Base-by-base conservation (phyloP, 164 flowering plant genomes). In the Houttuynia cordata region DNA sequence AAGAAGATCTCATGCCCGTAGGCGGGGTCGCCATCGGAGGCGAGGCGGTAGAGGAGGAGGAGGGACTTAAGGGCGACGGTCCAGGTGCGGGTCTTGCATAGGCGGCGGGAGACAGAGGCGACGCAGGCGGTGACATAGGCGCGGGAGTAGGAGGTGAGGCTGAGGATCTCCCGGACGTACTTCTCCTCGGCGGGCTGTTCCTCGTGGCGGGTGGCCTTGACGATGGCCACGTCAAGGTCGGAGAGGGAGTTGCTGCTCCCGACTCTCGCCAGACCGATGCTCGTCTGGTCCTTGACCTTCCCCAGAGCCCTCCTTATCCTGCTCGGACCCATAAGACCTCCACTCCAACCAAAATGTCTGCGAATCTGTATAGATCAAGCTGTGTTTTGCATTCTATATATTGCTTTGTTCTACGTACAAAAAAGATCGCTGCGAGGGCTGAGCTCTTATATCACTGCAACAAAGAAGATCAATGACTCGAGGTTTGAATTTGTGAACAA, bases 151-250 rank as follows among this genome's bases (percentile, higher is more conserved):
- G 75, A 68, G 0, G 91, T 84, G 37, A 86, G 58, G 74, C 70
- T 77, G 0, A 90, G 58, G 53, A 93, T 76, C 54, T 78, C 83
- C 8, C 76, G 67, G 0, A 83, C 51, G 71, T 90, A 64, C 66
- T 74, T 77, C 75, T 93, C 96, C 1, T 78, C 81, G 1, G 97
- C 75, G 0, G 97, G 96, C 15, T 75, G 79, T 24, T 86, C 90
- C 24, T 84, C 94, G 62, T 93, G 98, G 21, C 96, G 69, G 18
- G 96, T 93, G 8, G 96, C 94, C 69, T 88, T 90, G 19, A 93
- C 85, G 40, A 93, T 76, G 39, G 96, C 94, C 4, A 93, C 89
- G 10, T 90, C 87, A 4, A 90, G 81, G 53, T 86, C 92, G 20
- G 97, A 71, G 8, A 85, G 66, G 74, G 81, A 64, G 64, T 74